Evolutionary conservation across 2,329 filamentous ascomycete genomes (phyloP).

Genomic region (Thielaviopsis populi): DNA sequence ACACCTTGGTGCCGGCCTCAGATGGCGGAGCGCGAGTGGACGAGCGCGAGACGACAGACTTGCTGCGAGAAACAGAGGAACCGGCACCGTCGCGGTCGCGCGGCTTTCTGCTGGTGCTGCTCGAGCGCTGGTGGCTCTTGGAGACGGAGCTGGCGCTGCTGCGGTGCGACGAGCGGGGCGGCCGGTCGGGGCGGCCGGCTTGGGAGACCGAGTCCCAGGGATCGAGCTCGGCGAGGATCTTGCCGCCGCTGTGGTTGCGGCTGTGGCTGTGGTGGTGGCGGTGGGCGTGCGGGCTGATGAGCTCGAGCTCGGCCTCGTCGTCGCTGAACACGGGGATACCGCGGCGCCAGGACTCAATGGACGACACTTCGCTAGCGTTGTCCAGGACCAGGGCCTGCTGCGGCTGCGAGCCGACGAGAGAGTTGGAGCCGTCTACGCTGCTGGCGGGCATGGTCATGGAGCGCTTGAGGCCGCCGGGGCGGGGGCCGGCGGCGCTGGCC

Average conservation of each 20-base stretch:
- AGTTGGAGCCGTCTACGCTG: slow-evolving; percentile 16
- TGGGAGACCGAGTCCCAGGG: slow-evolving; percentile 20
- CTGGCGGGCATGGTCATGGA: slow-evolving; percentile 18
- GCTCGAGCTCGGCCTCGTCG: slow-evolving; percentile 38
- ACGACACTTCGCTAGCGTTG: slow-evolving; percentile 32
- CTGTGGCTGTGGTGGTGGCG: slow-evolving; percentile 27
- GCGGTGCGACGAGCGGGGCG: slow-evolving; percentile 16
- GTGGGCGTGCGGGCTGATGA: slow-evolving; percentile 42
- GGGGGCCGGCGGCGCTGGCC: not conserved
- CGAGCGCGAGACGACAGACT: slow-evolving; percentile 3
- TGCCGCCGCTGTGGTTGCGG: slow-evolving; percentile 19
- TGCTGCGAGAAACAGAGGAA: slow-evolving; percentile 13
- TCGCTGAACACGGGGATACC: slow-evolving; percentile 30
- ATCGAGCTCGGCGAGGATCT: slow-evolving; percentile 29
- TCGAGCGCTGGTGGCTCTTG: slow-evolving; percentile 4
- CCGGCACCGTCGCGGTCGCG: slow-evolving; percentile 18
- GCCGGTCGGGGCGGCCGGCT: slow-evolving; percentile 19
- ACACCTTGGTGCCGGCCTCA: not conserved
- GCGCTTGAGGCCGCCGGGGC: not conserved
- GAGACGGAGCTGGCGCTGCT: slow-evolving; percentile 14
- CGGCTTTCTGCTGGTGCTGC: slow-evolving; percentile 21
- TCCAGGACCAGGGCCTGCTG: slow-evolving; percentile 43
- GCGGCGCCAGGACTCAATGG: slow-evolving; percentile 44
- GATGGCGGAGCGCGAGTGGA: not conserved
- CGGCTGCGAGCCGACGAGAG: slow-evolving; percentile 23